Percentiles rank a stretch among this genome's conserved stretches.
phyloP scores from a whole-genome alignment of 2,329 filamentous ascomycete genomes.

The Onygenales sp. region DNA sequence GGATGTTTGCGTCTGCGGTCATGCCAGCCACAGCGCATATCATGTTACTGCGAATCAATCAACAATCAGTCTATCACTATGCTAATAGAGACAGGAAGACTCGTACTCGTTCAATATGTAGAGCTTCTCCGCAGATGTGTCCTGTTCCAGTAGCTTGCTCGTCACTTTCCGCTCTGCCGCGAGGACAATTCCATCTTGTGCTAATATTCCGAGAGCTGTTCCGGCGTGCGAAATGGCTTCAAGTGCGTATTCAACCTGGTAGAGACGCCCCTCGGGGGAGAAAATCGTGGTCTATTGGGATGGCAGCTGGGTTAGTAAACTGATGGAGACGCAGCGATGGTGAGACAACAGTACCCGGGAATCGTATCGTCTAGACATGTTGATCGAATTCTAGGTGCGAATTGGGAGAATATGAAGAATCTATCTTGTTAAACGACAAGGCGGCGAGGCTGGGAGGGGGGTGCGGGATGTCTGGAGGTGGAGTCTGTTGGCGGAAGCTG shows the following conservation, averaged over 20 bases:
- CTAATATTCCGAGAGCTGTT: conserved; percentile 91
- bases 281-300: conserved; percentile 85
- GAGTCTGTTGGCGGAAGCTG: neutral
- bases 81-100: neutral
- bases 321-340: conserved; percentile 13
- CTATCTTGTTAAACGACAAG: neutral
- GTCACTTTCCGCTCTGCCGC: conserved; percentile 98
- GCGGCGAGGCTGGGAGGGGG: neutral
- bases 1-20: conserved; percentile 98
- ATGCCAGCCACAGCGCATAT: conserved; percentile 98
- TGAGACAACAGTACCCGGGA: conserved; percentile 61
- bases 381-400: conserved; percentile 19
- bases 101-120: conserved; percentile 96
- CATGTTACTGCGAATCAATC: conserved; percentile 68
- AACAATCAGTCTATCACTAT: neutral
- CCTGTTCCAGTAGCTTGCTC: conserved; percentile 97
- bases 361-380: conserved; percentile 96
- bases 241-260: conserved; percentile 98
- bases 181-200: conserved; percentile 95
- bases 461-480: neutral
- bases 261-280: conserved; percentile 94
- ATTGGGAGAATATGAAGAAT: neutral
- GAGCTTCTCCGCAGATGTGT: conserved; percentile 98
- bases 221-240: conserved; percentile 98
- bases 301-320: conserved; percentile 8